Percentiles rank a stretch among this genome's conserved stretches.
Evolutionary conservation across 1,284 basidiomycete species (phyloP).

Genomic region (Cutaneotrichosporon cavernicola): DNA sequence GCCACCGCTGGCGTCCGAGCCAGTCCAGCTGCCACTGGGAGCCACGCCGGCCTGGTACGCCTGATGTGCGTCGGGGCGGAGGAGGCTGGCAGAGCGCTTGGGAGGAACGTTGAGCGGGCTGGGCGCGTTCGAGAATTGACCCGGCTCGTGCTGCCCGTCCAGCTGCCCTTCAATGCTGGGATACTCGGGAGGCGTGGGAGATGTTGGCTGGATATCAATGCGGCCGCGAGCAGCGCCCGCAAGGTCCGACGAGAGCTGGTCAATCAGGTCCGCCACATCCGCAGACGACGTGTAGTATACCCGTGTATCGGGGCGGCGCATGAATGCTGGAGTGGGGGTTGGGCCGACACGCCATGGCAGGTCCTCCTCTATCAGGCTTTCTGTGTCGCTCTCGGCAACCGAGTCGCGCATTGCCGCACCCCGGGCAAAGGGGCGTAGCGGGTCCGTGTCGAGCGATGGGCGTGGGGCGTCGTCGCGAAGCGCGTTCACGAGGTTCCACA

Average conservation of each 20-base stretch:
- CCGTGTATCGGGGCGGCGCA: slow-evolving; percentile 37
- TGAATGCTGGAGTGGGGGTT: slow-evolving; percentile 16
- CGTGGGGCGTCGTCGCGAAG: slow-evolving; percentile 25
- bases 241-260: slow-evolving; percentile 40
- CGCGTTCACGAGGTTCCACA: slow-evolving; percentile 49
- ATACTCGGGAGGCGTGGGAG: background rate
- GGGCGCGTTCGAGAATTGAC: slow-evolving; percentile 20
- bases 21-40: slow-evolving; percentile 27
- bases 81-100: background rate
- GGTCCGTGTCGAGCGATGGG: background rate
- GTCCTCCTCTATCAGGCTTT: slow-evolving; percentile 13
- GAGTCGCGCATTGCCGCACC: slow-evolving; percentile 5
- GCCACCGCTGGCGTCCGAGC: slow-evolving; percentile 18
- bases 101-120: background rate
- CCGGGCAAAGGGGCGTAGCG: background rate
- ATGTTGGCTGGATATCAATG: slow-evolving; percentile 38
- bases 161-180: slow-evolving; percentile 1
- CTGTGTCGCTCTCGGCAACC: slow-evolving; percentile 8
- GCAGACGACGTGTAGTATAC: slow-evolving; percentile 44
- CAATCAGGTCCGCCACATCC: slow-evolving; percentile 50
- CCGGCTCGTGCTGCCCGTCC: slow-evolving; percentile 4
- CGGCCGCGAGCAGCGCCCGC: slow-evolving; percentile 39
- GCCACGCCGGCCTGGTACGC: slow-evolving; percentile 18
- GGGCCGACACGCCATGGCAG: slow-evolving; percentile 24
- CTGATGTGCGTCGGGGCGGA: slow-evolving; percentile 10